Evolutionary conservation across 768 basidiomycete species (phyloP).

Genomic region (Auricularia heimuer): DNA sequence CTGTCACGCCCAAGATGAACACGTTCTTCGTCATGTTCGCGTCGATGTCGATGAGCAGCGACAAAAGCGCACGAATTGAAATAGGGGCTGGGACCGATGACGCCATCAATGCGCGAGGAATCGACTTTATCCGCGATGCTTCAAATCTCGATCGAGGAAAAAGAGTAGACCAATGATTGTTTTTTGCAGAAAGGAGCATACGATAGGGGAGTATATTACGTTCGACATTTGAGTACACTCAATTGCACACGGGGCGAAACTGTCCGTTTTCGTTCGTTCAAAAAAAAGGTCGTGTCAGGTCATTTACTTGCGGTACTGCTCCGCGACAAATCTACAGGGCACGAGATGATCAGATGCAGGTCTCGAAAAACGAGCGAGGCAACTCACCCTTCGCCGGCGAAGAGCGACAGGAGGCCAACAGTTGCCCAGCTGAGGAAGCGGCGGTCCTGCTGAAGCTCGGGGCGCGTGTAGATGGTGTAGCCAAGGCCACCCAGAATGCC

Average conservation of each 20-base stretch:
- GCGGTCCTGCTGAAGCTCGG: constrained; percentile 45
- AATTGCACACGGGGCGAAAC: no score
- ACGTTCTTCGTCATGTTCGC: background rate
- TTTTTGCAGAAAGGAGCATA: no score
- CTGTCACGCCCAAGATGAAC: background rate
- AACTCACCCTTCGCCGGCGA: constrained; percentile 54
- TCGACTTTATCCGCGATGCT: no score
- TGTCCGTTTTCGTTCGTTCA: no score
- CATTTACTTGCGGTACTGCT: background rate
- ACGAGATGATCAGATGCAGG: background rate
- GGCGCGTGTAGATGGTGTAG: constrained; percentile 46
- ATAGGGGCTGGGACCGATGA: no score
- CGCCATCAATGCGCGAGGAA: no score
- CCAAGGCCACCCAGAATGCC: constrained; percentile 53
- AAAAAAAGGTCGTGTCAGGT: background rate
- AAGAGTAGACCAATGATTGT: no score
- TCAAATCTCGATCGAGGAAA: no score
- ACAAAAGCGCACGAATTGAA: no score
- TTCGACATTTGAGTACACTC: no score
- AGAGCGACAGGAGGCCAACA: constrained; percentile 49
- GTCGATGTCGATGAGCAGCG: no score
- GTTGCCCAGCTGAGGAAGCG: constrained; percentile 47
- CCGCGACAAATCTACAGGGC: background rate
- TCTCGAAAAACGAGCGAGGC: background rate
- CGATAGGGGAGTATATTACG: no score